Evolutionary conservation across 2,329 filamentous ascomycete genomes (phyloP), one percentile per base, ranked within the genome.

Genomic region (Colletotrichum shisoi): DNA sequence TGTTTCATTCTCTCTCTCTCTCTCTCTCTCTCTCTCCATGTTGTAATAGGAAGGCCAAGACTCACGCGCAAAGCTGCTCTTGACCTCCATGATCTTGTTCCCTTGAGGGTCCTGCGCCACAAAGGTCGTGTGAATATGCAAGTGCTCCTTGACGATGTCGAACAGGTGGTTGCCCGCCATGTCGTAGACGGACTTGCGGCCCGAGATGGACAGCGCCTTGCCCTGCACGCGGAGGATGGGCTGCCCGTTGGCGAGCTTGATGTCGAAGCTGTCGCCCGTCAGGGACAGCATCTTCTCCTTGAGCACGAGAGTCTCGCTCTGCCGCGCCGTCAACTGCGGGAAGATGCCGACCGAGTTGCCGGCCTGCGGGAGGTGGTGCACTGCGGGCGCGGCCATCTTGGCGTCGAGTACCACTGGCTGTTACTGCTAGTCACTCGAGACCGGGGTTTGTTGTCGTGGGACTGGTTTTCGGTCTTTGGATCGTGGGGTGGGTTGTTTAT

Each of bases 211-310:
- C 70, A 87, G 71, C 67, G 82, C 73, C 63, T 84, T 84, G 70
- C 86, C 87, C 69, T 87, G 77, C 49, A 89, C 83, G 69, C 82
- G 82, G 69, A 89, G 76, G 39, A 89, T 71, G 0, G 84, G 81
- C 24, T 81, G 77, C 24, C 86, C 86, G 66, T 81, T 83, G 51
- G 81, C 76, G 5, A 84, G 82, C 61, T 82, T 84, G 75, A 91
- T 84, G 70, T 85, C 84, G 77, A 90, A 91, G 75, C 82, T 86
- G 77, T 91, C 87, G 64, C 87, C 87, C 1, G 83, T 83, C 9
- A 89, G 77, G 3, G 87, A 89, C 65, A 88, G 74, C 19, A 89
- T 79, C 71, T 87, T 87, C 72, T 91, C 87, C 71, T 83, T 85
- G 56, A 91, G 78, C 1, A 86, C 73, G 7, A 91, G 76, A 2